Percentiles rank a stretch among this genome's conserved stretches.
Conservation (phyloP, 352 stramenopile genomes). For the Phytophthora crassamura region DNA sequence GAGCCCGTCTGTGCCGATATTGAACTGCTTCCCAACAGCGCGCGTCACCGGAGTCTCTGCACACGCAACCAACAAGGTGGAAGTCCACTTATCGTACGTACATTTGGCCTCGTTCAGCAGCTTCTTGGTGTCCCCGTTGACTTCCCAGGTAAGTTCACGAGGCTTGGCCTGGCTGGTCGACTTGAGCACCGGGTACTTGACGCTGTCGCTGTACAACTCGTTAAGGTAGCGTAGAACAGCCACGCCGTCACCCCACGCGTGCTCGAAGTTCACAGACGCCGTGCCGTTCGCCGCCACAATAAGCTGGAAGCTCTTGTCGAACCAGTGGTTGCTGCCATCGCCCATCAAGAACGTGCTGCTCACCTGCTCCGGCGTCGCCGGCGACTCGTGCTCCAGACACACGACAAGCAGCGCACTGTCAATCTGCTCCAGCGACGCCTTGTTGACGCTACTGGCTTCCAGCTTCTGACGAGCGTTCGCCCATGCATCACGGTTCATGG, state of each 20-base stretch:
- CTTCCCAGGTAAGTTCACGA: conserved; percentile 67
- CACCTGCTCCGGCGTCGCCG: conserved; percentile 60
- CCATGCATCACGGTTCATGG: conserved; percentile 87
- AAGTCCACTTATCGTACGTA: conserved; percentile 74
- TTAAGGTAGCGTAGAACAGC: conserved; percentile 91
- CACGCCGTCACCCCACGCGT: conserved; percentile 91
- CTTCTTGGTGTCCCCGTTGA: conserved; percentile 61
- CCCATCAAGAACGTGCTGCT: conserved; percentile 85
- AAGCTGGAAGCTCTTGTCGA: conserved; percentile 94
- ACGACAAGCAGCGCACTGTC: conserved; percentile 90
- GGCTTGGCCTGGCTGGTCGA: conserved; percentile 34
- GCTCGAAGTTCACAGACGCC: conserved; percentile 91
- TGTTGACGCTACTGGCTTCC: conserved; percentile 64
- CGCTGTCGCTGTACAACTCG: conserved; percentile 84
- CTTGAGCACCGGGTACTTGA: conserved; percentile 76
- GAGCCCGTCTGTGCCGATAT: conserved; percentile 88
- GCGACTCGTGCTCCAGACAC: conserved; percentile 75
- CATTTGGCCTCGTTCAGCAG: conserved; percentile 74
- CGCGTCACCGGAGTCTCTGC: conserved; percentile 79
- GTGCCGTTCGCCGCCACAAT: conserved; percentile 85
- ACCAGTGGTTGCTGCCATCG: conserved; percentile 91
- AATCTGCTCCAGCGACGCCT: conserved; percentile 77
- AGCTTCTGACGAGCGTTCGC: conserved; percentile 69
- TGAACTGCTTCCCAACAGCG: conserved; percentile 65
- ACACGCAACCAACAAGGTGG: conserved; percentile 69